A percentile compares a stretch with the other conserved stretches of the same genome.
phyloP scores from a whole-genome alignment of 257 asterid genomes.

The Gentiana dahurica region DNA sequence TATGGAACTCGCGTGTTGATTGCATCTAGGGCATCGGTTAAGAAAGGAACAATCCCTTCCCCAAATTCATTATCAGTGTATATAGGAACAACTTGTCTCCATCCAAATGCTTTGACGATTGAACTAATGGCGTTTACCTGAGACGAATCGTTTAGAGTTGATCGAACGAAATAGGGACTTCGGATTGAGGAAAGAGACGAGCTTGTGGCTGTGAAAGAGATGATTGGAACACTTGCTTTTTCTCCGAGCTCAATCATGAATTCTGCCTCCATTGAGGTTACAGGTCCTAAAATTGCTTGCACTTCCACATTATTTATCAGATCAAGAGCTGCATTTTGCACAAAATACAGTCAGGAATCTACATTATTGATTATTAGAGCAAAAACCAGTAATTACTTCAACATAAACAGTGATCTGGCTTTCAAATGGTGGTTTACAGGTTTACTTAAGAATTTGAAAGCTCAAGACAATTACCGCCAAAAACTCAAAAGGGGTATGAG shows the following conservation, averaged over 20 bases:
- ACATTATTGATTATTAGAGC: no score
- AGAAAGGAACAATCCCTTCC: constrained; percentile 29
- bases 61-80: constrained; percentile 39
- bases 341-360: no score
- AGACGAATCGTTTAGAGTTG: constrained; percentile 30
- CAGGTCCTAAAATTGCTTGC: constrained; percentile 34
- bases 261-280: constrained; percentile 16
- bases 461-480: no score
- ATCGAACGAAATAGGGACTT: constrained; percentile 12
- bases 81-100: constrained; percentile 32
- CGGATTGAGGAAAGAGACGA: constrained; percentile 10
- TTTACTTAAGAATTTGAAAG: no score
- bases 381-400: no score
- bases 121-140: constrained; percentile 35
- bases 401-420: no score
- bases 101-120: constrained; percentile 22
- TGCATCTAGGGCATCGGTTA: constrained; percentile 31
- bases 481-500: no score
- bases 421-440: no score
- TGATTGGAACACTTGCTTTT: constrained; percentile 12
- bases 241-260: constrained; percentile 17
- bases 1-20: constrained; percentile 24
- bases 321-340: constrained; percentile 25
- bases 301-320: constrained; percentile 27
- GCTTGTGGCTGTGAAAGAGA: constrained; percentile 20